Conservation (phyloP, 2,329 filamentous ascomycete genomes). For the Plenodomus biglobosus region DNA sequence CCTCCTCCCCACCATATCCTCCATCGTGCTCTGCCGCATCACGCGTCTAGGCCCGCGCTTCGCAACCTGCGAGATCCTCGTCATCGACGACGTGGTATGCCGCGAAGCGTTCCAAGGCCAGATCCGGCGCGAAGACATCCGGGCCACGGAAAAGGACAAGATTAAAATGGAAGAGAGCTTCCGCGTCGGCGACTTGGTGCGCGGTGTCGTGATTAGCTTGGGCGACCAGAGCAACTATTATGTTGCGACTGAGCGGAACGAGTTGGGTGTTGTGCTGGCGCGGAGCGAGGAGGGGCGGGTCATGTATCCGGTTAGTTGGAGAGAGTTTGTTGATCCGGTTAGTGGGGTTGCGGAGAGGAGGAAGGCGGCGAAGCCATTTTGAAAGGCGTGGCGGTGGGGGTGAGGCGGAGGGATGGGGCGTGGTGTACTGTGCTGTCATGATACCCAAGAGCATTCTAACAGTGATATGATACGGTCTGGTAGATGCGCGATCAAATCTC, state of each 20-base stretch:
- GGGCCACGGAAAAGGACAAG: slow-evolving; percentile 93
- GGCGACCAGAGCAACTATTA: slow-evolving; percentile 97
- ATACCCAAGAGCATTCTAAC: no score
- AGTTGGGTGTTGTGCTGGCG: slow-evolving; percentile 91
- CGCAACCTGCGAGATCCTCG: slow-evolving; percentile 81
- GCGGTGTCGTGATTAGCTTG: slow-evolving; percentile 83
- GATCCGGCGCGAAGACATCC: slow-evolving; percentile 85
- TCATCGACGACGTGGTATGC: slow-evolving; percentile 67
- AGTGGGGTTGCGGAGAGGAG: slow-evolving; percentile 75
- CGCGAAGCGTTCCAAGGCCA: slow-evolving; percentile 82
- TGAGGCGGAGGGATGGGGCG: no score
- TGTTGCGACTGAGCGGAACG: slow-evolving; percentile 86
- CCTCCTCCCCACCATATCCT: slow-evolving; percentile 78
- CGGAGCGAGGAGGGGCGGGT: slow-evolving; percentile 82
- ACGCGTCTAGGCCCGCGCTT: slow-evolving; percentile 83
- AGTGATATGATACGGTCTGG: no score
- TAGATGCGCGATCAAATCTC: no score
- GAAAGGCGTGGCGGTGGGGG: no score
- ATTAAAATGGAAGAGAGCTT: slow-evolving; percentile 91
- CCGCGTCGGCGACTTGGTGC: slow-evolving; percentile 86
- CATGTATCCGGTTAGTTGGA: slow-evolving; percentile 95
- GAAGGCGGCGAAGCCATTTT: slow-evolving; percentile 90
- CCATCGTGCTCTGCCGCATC: slow-evolving; percentile 79
- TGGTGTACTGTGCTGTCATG: no score
- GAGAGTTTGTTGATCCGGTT: slow-evolving; percentile 83